These are phyloP conservation scores for Saraca asoca DNA, from an alignment of 331 rosid species.

Conservation along the genomic window DNA sequence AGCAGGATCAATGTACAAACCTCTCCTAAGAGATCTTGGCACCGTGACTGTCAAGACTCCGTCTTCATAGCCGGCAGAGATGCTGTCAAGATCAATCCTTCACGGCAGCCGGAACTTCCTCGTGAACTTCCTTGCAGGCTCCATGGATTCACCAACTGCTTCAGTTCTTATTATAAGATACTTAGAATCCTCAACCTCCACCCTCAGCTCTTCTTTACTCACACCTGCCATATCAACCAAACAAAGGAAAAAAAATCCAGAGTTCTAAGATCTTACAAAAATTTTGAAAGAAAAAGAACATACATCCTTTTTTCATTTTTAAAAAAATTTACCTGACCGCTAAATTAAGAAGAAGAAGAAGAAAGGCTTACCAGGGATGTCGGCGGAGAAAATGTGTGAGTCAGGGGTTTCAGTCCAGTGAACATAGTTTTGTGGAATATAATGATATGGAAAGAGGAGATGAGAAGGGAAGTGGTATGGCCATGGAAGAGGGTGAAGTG, in stretches of 20 bases:
- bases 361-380: constrained; percentile 58
- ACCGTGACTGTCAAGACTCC: constrained; percentile 73
- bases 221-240: constrained; percentile 47
- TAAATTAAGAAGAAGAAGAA: background rate
- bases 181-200: constrained; percentile 76
- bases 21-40: constrained; percentile 61
- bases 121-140: constrained; percentile 53
- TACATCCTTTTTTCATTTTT: too few relatives aligned
- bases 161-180: constrained; percentile 69
- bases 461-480: constrained; percentile 51
- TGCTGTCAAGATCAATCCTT: constrained; percentile 58
- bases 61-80: constrained; percentile 62
- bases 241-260: background rate
- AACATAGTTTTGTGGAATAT: constrained; percentile 61
- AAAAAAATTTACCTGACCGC: too few relatives aligned
- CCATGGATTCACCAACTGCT: constrained; percentile 50
- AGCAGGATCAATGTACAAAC: constrained; percentile 51
- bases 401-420: constrained; percentile 75
- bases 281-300: too few relatives aligned
- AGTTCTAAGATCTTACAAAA: background rate
- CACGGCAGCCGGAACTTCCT: constrained; percentile 78
- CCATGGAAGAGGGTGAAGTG: constrained; percentile 36
- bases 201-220: constrained; percentile 71
- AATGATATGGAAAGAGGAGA: constrained; percentile 54
- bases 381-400: constrained; percentile 73